Conservation (phyloP, 202 grass and related monocot species). For the Elaeis oleifera region DNA sequence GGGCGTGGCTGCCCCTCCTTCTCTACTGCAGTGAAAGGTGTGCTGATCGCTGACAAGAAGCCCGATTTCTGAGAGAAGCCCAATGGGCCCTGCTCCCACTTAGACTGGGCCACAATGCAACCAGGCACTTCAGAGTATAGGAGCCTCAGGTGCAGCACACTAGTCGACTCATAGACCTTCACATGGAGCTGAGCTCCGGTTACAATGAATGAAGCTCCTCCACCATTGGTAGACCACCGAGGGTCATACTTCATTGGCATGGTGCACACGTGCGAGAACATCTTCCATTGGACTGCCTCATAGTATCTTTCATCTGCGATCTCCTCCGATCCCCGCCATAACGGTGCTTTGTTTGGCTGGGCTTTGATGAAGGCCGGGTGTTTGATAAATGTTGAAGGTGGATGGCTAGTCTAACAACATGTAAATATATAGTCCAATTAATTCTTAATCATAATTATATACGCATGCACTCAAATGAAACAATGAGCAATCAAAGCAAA, state of each 20-base stretch:
- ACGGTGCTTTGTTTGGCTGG: slow-evolving; percentile 15
- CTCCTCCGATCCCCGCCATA: slow-evolving; percentile 50
- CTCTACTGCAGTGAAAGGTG: slow-evolving; percentile 24
- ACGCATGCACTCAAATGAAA: too few species aligned
- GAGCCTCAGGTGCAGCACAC: slow-evolving; percentile 65
- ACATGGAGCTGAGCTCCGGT: slow-evolving; percentile 73
- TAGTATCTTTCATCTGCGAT: slow-evolving; percentile 61
- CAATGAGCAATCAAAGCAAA: too few species aligned
- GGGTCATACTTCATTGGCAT: slow-evolving; percentile 63
- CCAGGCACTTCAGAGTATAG: slow-evolving; percentile 61
- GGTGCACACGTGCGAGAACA: slow-evolving; percentile 68
- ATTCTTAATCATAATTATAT: too few species aligned
- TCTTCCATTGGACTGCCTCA: slow-evolving; percentile 77
- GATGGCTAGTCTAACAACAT: slow-evolving; percentile 50
- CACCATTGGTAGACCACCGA: slow-evolving; percentile 23
- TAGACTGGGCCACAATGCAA: slow-evolving; percentile 53
- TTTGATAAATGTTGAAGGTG: slow-evolving; percentile 78
- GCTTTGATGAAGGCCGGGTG: slow-evolving; percentile 52
- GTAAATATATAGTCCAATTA: too few species aligned
- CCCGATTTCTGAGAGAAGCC: slow-evolving; percentile 32
- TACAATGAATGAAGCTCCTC: slow-evolving; percentile 41
- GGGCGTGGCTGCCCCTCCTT: slow-evolving; percentile 15
- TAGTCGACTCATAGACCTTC: slow-evolving; percentile 26
- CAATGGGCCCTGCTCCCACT: slow-evolving; percentile 42
- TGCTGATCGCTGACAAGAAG: slow-evolving; percentile 36